These are phyloP conservation scores for Dacryopinax spathularia DNA, from an alignment of 768 basidiomycete genomes.

Conservation along the genomic window DNA sequence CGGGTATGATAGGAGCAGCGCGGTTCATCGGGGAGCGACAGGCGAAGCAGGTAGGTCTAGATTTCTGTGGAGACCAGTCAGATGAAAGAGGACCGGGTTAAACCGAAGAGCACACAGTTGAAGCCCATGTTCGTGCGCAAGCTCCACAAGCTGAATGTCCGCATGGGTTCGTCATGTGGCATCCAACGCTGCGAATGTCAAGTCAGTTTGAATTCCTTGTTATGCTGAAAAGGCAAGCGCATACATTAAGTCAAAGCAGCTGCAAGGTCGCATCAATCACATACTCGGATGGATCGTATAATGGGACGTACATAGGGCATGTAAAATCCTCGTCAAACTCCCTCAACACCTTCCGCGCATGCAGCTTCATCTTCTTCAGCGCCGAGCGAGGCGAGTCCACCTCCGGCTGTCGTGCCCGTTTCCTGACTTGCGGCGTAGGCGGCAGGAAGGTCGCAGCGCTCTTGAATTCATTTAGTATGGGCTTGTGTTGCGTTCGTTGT, in stretches of 20 bases:
- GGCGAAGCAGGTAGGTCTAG: not conserved
- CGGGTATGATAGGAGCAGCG: not conserved
- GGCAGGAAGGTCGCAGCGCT: not conserved
- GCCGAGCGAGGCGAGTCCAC: not conserved
- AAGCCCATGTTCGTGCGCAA: not conserved
- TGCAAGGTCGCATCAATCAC: not conserved
- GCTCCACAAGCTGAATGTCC: not conserved
- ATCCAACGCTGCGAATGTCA: not conserved
- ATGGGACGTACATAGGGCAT: not conserved
- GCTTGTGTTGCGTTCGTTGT: not conserved
- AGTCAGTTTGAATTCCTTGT: not conserved
- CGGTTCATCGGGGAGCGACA: not conserved
- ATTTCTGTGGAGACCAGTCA: not conserved
- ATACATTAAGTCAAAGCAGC: not conserved
- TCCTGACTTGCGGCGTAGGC: not conserved
- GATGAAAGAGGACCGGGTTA: not conserved
- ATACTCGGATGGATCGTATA: not conserved
- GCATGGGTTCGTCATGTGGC: not conserved
- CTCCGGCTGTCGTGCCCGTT: not conserved
- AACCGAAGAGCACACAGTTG: not conserved
- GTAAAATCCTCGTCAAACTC: conserved; percentile 18
- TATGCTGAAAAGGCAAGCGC: not conserved
- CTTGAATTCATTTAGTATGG: not conserved
- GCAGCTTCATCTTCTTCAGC: conserved; percentile 16
- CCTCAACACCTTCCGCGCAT: conserved; percentile 21